Conservation (phyloP, 2,329 filamentous ascomycete species). For the Fusarium liriodendri region DNA sequence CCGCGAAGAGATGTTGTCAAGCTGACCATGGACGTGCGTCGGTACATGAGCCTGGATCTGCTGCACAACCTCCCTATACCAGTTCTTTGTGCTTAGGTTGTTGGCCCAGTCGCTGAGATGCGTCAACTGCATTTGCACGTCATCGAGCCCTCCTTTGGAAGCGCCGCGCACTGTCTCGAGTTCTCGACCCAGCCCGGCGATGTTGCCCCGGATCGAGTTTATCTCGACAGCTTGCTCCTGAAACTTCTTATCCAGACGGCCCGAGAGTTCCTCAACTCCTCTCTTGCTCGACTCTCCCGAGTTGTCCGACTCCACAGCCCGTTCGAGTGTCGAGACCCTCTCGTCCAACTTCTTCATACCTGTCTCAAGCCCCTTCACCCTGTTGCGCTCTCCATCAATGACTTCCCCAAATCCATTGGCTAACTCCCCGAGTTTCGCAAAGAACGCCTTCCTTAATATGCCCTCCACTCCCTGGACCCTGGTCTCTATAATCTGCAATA, state of each 20-base stretch:
- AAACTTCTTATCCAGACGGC: background rate
- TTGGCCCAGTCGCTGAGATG: slow-evolving; percentile 60
- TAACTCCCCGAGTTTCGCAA: background rate
- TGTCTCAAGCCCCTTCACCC: slow-evolving; percentile 17
- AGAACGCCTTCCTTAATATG: slow-evolving; percentile 7
- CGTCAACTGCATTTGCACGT: slow-evolving; percentile 51
- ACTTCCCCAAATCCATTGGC: slow-evolving; percentile 30
- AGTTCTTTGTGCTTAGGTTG: slow-evolving; percentile 58
- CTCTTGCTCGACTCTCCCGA: background rate
- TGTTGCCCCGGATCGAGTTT: background rate
- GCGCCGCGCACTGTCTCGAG: slow-evolving; percentile 24
- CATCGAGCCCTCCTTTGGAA: slow-evolving; percentile 43
- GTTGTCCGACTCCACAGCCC: background rate
- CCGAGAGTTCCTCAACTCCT: background rate
- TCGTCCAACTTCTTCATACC: slow-evolving; percentile 12
- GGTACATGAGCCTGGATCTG: slow-evolving; percentile 49
- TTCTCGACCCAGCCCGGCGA: slow-evolving; percentile 4
- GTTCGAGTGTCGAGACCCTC: background rate
- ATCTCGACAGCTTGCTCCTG: slow-evolving; percentile 9
- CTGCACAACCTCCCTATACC: slow-evolving; percentile 55
- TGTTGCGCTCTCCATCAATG: slow-evolving; percentile 35
- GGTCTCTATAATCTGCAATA: slow-evolving; percentile 13
- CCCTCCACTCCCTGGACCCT: slow-evolving; percentile 17
- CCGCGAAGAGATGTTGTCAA: slow-evolving; percentile 32
- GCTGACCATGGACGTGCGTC: slow-evolving; percentile 22